Conservation (phyloP, 1,284 basidiomycete genomes). For the Coniferiporia weirii region DNA sequence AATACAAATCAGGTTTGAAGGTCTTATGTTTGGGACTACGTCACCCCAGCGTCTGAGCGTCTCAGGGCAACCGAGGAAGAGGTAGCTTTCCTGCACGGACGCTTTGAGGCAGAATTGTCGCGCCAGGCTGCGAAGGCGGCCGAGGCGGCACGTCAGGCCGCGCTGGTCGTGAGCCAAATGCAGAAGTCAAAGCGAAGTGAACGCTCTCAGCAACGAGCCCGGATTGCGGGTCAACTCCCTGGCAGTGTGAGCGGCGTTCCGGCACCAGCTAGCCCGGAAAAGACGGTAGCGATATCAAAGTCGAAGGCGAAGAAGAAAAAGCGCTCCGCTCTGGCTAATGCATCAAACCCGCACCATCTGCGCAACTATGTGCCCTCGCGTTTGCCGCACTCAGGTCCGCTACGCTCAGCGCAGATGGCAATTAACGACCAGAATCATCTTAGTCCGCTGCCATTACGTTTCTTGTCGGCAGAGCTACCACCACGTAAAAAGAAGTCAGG, state of each 20-base stretch:
- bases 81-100: constrained; percentile 53
- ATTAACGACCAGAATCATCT: constrained; percentile 44
- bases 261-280: constrained; percentile 6
- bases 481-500: constrained; percentile 35
- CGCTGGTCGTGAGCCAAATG: constrained; percentile 27
- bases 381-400: constrained; percentile 48
- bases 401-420: constrained; percentile 31
- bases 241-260: constrained; percentile 18
- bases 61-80: constrained; percentile 61
- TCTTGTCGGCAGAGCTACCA: constrained; percentile 63
- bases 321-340: constrained; percentile 77
- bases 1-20: constrained; percentile 19
- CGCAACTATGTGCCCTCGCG: constrained; percentile 83
- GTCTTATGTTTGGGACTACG: constrained; percentile 7
- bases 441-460: constrained; percentile 55
- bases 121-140: constrained; percentile 58
- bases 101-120: constrained; percentile 67
- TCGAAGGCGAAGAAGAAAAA: constrained; percentile 79
- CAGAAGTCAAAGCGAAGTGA: constrained; percentile 36
- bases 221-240: constrained; percentile 18
- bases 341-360: constrained; percentile 86
- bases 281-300: constrained; percentile 25
- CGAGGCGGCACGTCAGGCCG: constrained; percentile 45
- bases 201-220: constrained; percentile 35
- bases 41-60: constrained; percentile 58